Conservation (phyloP, 2,329 filamentous ascomycete species). For the Fusarium sp. region DNA sequence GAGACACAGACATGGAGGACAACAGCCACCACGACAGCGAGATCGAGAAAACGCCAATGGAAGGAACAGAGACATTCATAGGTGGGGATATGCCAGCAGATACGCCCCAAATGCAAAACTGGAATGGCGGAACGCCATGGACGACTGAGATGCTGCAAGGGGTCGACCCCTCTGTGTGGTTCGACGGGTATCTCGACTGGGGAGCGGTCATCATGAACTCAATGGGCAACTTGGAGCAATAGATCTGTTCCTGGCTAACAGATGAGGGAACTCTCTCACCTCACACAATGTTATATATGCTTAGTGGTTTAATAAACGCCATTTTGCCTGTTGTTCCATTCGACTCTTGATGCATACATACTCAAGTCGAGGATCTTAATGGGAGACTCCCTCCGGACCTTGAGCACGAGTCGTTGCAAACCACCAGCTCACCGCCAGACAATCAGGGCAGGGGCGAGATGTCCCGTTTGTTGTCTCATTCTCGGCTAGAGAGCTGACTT, state of each 20-base stretch:
- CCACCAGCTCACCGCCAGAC: no score
- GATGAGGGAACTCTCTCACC: no score
- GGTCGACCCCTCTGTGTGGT: conserved; percentile 51
- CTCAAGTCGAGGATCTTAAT: no score
- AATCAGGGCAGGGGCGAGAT: no score
- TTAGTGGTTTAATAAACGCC: background rate
- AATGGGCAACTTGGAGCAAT: conserved; percentile 44
- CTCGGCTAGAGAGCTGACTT: no score
- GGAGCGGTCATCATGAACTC: conserved; percentile 49
- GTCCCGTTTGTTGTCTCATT: no score
- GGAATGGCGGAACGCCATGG: conserved; percentile 47
- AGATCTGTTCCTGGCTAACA: no score
- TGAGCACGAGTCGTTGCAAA: no score
- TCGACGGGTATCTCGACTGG: conserved; percentile 53
- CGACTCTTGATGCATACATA: no score
- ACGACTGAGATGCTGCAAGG: conserved; percentile 49
- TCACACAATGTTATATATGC: no score
- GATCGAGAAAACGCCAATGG: background rate
- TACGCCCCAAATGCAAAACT: conserved; percentile 41
- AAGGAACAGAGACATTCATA: conserved; percentile 13
- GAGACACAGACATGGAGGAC: conserved; percentile 36
- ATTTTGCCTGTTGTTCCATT: background rate
- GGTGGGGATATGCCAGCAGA: conserved; percentile 41
- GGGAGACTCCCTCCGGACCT: no score
- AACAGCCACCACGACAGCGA: background rate